phyloP scores from a whole-genome alignment of 202 grass and related monocot species.

The Eragrostis tef region DNA sequence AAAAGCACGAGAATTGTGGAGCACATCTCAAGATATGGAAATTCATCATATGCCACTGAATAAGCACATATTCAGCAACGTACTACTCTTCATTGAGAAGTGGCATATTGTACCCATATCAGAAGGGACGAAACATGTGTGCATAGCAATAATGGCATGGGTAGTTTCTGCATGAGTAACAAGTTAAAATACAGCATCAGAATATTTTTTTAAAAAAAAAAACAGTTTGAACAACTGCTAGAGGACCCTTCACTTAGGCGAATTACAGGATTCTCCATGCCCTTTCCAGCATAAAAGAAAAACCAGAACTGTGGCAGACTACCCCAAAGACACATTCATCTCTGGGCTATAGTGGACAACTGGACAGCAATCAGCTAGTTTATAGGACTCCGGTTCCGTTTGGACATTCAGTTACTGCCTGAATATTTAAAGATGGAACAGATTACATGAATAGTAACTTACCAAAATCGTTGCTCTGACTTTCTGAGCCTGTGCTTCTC shows the following conservation, averaged over 20 bases:
- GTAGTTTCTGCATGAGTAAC: no score
- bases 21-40: no score
- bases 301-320: background rate
- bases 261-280: background rate
- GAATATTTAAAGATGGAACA: background rate
- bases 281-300: background rate
- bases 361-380: background rate
- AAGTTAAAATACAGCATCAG: no score
- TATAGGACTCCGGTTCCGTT: background rate
- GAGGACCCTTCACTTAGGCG: background rate
- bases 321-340: background rate
- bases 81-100: no score
- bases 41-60: no score
- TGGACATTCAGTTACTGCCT: no score
- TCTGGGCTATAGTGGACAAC: background rate
- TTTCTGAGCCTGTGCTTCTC: conserved; percentile 65
- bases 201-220: no score
- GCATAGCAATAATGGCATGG: no score
- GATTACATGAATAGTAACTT: conserved; percentile 40
- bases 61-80: no score
- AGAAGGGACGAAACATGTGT: no score
- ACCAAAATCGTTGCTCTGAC: conserved; percentile 86
- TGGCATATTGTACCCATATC: no score
- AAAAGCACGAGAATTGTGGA: background rate
- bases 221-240: no score